Evolutionary conservation across 805 yeast species (phyloP).

Genomic region (Metschnikowia noctiluminum): DNA sequence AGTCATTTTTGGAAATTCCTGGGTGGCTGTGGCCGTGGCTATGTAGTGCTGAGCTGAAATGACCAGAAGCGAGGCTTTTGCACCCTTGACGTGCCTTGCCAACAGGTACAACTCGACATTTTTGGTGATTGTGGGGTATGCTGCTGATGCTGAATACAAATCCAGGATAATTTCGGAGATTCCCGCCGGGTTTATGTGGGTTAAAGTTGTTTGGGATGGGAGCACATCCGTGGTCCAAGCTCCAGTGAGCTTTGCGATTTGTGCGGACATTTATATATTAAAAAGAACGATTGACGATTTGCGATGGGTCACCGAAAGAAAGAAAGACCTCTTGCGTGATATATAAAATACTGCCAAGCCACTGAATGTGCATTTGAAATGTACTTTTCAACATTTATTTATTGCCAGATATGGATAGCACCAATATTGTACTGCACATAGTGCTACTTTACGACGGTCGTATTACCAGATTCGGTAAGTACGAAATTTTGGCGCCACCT

Average conservation of each 20-base stretch:
- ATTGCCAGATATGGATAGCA: not conserved
- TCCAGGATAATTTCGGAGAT: conserved; percentile 11
- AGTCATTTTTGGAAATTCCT: conserved; percentile 19
- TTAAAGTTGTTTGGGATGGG: conserved; percentile 19
- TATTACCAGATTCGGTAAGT: conserved; percentile 4
- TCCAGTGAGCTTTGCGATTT: conserved; percentile 14
- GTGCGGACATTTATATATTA: conserved; percentile 4
- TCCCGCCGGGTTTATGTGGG: conserved; percentile 17
- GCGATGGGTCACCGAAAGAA: not conserved
- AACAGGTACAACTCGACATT: conserved; percentile 15
- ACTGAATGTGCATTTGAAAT: not conserved
- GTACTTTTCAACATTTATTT: not conserved
- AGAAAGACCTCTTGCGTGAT: not conserved
- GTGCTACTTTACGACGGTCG: conserved; percentile 1
- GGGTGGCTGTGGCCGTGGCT: conserved; percentile 24
- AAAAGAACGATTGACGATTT: not conserved
- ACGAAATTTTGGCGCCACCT: not conserved
- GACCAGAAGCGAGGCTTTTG: conserved; percentile 21
- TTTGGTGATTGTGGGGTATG: conserved; percentile 17
- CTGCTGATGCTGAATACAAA: conserved; percentile 14
- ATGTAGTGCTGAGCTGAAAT: conserved; percentile 19
- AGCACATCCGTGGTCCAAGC: conserved; percentile 19
- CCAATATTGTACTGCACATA: conserved; percentile 2
- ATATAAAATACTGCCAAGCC: not conserved
- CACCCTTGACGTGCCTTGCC: conserved; percentile 18